Conservation (phyloP, 495 filamentous ascomycete species). For the Talaromyces borbonicus region DNA sequence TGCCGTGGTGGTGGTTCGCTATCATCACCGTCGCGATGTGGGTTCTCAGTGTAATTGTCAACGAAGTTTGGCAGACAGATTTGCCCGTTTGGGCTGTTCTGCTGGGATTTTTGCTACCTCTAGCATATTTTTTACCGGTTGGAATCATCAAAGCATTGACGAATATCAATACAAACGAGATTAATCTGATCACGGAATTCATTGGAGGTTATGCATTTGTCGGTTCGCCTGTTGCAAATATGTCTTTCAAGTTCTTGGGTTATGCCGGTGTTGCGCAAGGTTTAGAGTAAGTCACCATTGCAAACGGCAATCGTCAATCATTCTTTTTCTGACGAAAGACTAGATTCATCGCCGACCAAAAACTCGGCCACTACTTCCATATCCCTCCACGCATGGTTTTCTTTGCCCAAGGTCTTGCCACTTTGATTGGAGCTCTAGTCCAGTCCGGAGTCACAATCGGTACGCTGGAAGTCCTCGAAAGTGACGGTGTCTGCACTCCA, state of each 20-base stretch:
- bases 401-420: conserved; percentile 56
- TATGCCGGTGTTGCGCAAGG: conserved; percentile 55
- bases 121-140: conserved; percentile 35
- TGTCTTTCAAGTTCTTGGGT: conserved; percentile 70
- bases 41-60: conserved; percentile 49
- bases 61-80: conserved; percentile 55
- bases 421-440: conserved; percentile 55
- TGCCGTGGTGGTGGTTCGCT: conserved; percentile 38
- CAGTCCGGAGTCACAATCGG: conserved; percentile 57
- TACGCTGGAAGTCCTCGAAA: conserved; percentile 49
- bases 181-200: conserved; percentile 64
- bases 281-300: conserved; percentile 27
- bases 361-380: conserved; percentile 72
- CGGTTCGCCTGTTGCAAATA: conserved; percentile 54
- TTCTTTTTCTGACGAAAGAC: too few relatives aligned
- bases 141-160: conserved; percentile 53
- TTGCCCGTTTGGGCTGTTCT: conserved; percentile 59
- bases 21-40: conserved; percentile 40
- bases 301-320: too few relatives aligned
- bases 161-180: conserved; percentile 54
- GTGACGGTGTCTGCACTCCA: conserved; percentile 48
- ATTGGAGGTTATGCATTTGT: conserved; percentile 63
- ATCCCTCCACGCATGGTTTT: conserved; percentile 63
- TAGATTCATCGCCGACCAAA: conserved; percentile 61
- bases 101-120: conserved; percentile 40